These are phyloP conservation scores for Seminavis robusta DNA, from an alignment of 108 stramenopile genomes.

Conservation along the genomic window DNA sequence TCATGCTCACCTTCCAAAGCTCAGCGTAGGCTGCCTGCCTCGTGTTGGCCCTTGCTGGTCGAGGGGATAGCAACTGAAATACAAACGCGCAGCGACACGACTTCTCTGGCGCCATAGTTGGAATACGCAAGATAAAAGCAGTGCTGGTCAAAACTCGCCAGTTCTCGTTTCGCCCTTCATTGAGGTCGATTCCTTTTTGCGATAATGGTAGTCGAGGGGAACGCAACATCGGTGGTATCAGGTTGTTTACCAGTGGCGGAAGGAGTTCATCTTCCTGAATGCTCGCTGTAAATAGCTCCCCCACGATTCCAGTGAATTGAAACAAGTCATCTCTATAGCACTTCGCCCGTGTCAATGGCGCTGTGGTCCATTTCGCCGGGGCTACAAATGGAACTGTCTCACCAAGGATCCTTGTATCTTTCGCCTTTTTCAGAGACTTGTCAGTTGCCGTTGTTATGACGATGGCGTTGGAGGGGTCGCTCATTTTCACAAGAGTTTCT, in stretches of 20 bases:
- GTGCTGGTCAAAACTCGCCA: background rate
- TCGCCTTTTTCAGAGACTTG: conserved; percentile 32
- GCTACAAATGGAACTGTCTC: conserved; percentile 37
- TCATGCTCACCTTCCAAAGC: too few relatives aligned
- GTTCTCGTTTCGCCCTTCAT: background rate
- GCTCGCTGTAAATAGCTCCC: conserved; percentile 35
- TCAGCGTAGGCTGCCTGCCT: conserved; percentile 52
- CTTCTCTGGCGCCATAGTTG: conserved; percentile 52
- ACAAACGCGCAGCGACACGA: conserved; percentile 59
- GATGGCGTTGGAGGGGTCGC: conserved; percentile 51
- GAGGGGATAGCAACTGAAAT: conserved; percentile 60
- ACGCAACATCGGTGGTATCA: background rate
- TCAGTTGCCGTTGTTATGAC: conserved; percentile 56
- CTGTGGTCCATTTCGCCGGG: conserved; percentile 50
- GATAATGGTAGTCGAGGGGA: background rate
- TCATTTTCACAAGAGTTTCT: conserved; percentile 41
- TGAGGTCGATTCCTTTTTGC: too few relatives aligned
- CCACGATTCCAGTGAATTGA: conserved; percentile 29
- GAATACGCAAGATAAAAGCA: background rate
- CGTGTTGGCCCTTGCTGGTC: conserved; percentile 50
- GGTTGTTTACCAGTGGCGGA: conserved; percentile 33
- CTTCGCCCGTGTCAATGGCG: conserved; percentile 54
- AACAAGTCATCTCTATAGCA: conserved; percentile 54
- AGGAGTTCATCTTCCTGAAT: conserved; percentile 51
- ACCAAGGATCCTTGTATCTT: conserved; percentile 36